Evolutionary conservation across 257 asterid genomes (phyloP).

Genomic region (Solanum clarkiae): DNA sequence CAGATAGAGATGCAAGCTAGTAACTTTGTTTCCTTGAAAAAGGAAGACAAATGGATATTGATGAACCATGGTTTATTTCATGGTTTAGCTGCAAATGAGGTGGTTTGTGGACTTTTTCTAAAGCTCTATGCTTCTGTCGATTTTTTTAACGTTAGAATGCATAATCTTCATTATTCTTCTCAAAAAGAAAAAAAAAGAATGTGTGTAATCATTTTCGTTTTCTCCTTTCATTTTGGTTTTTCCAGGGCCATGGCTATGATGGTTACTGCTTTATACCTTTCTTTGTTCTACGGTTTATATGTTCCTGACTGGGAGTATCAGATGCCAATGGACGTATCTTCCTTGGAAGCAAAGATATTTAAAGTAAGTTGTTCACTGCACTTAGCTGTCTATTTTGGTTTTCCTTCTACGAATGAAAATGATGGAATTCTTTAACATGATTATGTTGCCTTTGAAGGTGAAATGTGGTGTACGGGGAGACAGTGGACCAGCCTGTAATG

Average conservation of each 20-base stretch:
- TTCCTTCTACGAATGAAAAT: background rate
- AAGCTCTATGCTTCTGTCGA: background rate
- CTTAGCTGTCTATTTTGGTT: background rate
- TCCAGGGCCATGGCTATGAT: constrained; percentile 34
- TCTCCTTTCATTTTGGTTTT: background rate
- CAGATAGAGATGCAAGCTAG: background rate
- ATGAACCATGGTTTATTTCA: background rate
- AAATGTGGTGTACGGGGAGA: constrained; percentile 53
- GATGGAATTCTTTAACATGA: background rate
- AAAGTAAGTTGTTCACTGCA: constrained; percentile 14
- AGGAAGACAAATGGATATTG: background rate
- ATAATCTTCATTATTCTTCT: background rate
- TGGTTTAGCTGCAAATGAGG: background rate
- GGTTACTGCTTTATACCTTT: constrained; percentile 33
- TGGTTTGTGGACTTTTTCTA: background rate
- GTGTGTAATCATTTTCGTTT: background rate
- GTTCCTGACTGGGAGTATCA: constrained; percentile 58
- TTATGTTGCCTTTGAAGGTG: constrained; percentile 27
- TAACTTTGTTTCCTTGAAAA: background rate
- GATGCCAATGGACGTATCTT: constrained; percentile 16
- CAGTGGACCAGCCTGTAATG: constrained; percentile 69
- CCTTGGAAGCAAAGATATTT: constrained; percentile 21
- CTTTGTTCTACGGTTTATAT: constrained; percentile 35
- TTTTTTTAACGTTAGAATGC: background rate
- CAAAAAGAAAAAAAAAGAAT: background rate